Base-by-base conservation (phyloP, 495 filamentous ascomycete genomes). In the Neurospora pannonica region DNA sequence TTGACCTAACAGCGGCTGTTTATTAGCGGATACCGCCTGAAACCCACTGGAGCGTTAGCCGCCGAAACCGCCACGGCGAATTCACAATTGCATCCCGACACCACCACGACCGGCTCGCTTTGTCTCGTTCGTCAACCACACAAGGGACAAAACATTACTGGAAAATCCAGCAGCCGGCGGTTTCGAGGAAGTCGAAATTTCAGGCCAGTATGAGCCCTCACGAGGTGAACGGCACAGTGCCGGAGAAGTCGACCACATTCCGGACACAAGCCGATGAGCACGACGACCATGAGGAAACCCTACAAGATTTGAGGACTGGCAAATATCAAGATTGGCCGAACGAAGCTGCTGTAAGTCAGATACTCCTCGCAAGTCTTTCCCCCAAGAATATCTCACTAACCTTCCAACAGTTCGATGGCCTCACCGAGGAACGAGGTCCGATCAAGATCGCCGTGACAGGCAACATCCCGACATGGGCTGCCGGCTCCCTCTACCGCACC, bases 401-500 rank as follows among this genome's bases (percentile, higher is more conserved):
- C 38, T 67, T 34, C 24, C n/a, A 21, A 10, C 21, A 88, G 86
- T 87, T 86, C 70, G 83, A 86, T 60, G 83, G 82, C 24, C 77
- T 86, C 24, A 79, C 81, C 21, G 85, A 88, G 72, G 79, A 85
- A 62, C 83, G 82, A 10, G 84, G 82, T 0, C 85, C 85, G 8
- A 75, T 86, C 11, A 76, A 84, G 28, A 76, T 86, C 10, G 48
- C 71, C 4, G 79, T 87, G 3, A 75, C 73, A 19, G 86, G 85
- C 17, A 78, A 72, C 4, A 87, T 88, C 13, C 86, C 86, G 0
- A 0, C 80, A 2, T 87, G 82, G 82, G 83, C 83, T 38, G 81
- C 81, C 36, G 93, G 93, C 6, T 83, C 85, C 2, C 84, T 96
- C 5, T 94, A 91, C 76, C 88, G 93, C 5, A 95, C 90, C 4